Base-by-base conservation (phyloP, 2,329 filamentous ascomycete species). In the Gnomoniopsis sp. region DNA sequence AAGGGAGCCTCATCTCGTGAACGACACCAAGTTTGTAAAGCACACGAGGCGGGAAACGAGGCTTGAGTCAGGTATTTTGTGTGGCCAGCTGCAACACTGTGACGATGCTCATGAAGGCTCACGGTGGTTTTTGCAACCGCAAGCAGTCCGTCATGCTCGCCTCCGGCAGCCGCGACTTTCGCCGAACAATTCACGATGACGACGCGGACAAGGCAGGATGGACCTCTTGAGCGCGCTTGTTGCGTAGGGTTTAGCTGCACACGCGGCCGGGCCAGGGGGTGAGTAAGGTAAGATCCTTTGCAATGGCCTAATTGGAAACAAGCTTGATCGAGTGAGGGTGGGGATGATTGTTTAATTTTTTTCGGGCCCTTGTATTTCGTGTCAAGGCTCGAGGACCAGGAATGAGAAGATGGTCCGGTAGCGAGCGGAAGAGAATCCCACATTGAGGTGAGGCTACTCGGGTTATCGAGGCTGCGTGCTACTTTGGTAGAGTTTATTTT, bases 301-400 rank as follows among this genome's bases (percentile, higher is more conserved):
- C 17, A 41, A 15, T 41, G 12, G 36, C 17, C 26, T 30, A 30
- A 41, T 41, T 41, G 36, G 36, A 15, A 41, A 41, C 36, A 52
- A 33, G 49, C 49, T 43, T 43, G 49, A 43, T 22, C 22, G 36
- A 52, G 15, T 30, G 49, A 50, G 41, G 49, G 49, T 50, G 47
- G 57, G 17, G 55, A 52, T 26, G 36, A 14, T 55, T 58, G 30
- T 41, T 47, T 51, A 21, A 23, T 49, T 47, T 33, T 38, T 22
- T 43, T 8, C 43, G 17, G 36, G 17, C 41, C 38, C 6, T 43
- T 33, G 15, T 3, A 23, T 12, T 15, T 59, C 52, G 57, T 55
- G 49, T 51, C 36, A 26, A 36, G 53, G 44, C 53, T 44, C 43
- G 46, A 48, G 43, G 44, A 19, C 43, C 44, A 41, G 6, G 36